Percentiles rank a stretch among this genome's conserved stretches.
Evolutionary conservation across 164 flowering plant species (phyloP).

Genomic region (Taxillus chinensis): DNA sequence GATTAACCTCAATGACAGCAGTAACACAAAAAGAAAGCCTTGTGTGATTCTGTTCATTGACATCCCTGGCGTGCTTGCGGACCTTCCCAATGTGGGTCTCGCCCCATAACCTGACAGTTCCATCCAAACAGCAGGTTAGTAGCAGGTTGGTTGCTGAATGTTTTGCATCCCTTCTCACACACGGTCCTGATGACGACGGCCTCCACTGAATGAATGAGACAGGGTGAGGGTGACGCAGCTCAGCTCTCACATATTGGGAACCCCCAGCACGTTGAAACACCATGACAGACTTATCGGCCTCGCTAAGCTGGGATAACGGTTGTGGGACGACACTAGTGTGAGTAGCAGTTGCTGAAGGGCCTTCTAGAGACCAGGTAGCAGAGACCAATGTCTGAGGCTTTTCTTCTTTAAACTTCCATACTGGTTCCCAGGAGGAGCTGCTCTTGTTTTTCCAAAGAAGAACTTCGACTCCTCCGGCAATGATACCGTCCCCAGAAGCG

Average conservation of each 20-base stretch:
- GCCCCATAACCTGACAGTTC: constrained; percentile 86
- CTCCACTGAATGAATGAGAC: constrained; percentile 88
- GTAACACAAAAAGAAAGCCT: constrained; percentile 49
- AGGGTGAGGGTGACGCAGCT: constrained; percentile 69
- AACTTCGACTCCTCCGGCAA: constrained; percentile 72
- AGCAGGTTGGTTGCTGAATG: constrained; percentile 36
- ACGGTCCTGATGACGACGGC: constrained; percentile 29
- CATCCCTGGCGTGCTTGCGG: constrained; percentile 37
- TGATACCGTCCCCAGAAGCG: constrained; percentile 88
- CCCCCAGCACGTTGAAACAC: constrained; percentile 34
- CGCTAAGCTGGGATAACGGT: constrained; percentile 14
- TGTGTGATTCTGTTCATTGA: constrained; percentile 26
- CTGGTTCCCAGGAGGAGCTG: constrained; percentile 64
- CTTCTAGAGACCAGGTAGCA: constrained; percentile 72
- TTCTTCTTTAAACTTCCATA: constrained; percentile 59
- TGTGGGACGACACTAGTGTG: constrained; percentile 20
- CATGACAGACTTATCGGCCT: constrained; percentile 35
- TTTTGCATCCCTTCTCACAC: constrained; percentile 12
- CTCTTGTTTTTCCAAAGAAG: constrained; percentile 62
- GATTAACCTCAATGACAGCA: constrained; percentile 71
- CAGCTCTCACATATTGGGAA: constrained; percentile 33
- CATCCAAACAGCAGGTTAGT: constrained; percentile 85
- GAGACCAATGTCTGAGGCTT: constrained; percentile 68
- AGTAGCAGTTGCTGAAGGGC: constrained; percentile 60
- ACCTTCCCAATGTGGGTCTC: constrained; percentile 63